These are phyloP conservation scores for Botrytis fabae DNA, from an alignment of 2,329 filamentous ascomycete genomes.

Conservation along the genomic window DNA sequence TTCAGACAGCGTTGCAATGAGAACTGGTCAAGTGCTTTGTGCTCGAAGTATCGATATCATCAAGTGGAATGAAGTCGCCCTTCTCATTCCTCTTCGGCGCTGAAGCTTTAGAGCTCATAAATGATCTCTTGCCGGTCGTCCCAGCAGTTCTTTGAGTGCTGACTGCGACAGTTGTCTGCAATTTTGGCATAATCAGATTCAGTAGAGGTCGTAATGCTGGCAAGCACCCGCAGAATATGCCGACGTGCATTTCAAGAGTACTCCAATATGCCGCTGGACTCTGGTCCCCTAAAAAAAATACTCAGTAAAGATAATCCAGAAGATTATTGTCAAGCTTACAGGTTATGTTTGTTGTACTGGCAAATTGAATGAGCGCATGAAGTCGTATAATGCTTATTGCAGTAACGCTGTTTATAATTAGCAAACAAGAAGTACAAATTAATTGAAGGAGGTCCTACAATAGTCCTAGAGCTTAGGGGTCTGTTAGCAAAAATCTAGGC, in stretches of 20 bases:
- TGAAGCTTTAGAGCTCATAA: not conserved
- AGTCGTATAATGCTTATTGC: conserved; percentile 2
- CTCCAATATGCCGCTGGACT: conserved; percentile 4
- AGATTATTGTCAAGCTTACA: not conserved
- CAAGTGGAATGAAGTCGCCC: conserved; percentile 4
- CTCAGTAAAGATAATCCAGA: not conserved
- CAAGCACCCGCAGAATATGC: conserved; percentile 8
- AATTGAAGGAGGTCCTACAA: not conserved
- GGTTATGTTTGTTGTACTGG: conserved; percentile 1
- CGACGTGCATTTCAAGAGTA: conserved; percentile 14
- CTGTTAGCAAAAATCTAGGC: not conserved
- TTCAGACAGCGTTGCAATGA: conserved; percentile 6
- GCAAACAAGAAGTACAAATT: not conserved
- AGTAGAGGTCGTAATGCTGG: conserved; percentile 1
- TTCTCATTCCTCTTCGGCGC: conserved; percentile 1
- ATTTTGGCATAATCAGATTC: not conserved
- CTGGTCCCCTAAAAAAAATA: not conserved
- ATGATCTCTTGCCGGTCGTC: not conserved
- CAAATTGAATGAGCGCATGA: not conserved
- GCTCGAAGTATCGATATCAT: not conserved
- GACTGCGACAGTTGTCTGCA: not conserved
- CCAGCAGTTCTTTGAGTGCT: not conserved
- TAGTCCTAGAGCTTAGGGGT: not conserved
- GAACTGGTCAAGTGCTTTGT: not conserved
- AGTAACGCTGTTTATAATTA: not conserved